Percentiles rank a stretch among this genome's conserved stretches.
Conservation (phyloP, 1,139 yeast genomes). For the Zygoascus meyerae region DNA sequence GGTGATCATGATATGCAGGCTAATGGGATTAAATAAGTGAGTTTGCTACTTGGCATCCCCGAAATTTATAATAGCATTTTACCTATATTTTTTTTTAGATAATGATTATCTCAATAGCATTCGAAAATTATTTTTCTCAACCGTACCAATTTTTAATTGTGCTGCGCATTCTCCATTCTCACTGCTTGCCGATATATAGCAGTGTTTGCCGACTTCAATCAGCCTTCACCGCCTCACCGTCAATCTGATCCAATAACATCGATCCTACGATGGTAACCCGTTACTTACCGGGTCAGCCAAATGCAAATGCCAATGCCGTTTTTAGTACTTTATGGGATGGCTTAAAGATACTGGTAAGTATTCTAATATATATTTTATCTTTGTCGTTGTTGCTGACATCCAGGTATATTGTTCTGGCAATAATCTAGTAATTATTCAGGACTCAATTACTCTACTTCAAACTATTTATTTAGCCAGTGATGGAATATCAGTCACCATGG, state of each 20-base stretch:
- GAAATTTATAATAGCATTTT: too few species aligned
- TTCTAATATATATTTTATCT: neutral
- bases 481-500: conserved; percentile 60
- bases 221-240: neutral
- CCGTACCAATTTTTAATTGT: too few species aligned
- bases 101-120: too few species aligned
- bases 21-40: conserved; percentile 8
- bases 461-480: conserved; percentile 68
- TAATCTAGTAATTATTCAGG: conserved; percentile 62
- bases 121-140: too few species aligned
- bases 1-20: conserved; percentile 27
- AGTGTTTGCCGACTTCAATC: neutral
- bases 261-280: conserved; percentile 7
- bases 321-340: conserved; percentile 65
- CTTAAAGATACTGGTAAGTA: conserved; percentile 47
- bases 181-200: too few species aligned
- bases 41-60: too few species aligned
- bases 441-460: conserved; percentile 53
- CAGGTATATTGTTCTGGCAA: conserved; percentile 81
- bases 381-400: conserved; percentile 1
- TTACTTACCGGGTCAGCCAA: conserved; percentile 77
- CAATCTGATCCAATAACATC: neutral
- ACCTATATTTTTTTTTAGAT: too few species aligned
- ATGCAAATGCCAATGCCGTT: conserved; percentile 48
- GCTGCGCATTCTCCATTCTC: too few species aligned